Percentiles rank a stretch among this genome's conserved stretches.
Conservation (phyloP, 1,284 basidiomycete species). For the Ustilago xerochloae region DNA sequence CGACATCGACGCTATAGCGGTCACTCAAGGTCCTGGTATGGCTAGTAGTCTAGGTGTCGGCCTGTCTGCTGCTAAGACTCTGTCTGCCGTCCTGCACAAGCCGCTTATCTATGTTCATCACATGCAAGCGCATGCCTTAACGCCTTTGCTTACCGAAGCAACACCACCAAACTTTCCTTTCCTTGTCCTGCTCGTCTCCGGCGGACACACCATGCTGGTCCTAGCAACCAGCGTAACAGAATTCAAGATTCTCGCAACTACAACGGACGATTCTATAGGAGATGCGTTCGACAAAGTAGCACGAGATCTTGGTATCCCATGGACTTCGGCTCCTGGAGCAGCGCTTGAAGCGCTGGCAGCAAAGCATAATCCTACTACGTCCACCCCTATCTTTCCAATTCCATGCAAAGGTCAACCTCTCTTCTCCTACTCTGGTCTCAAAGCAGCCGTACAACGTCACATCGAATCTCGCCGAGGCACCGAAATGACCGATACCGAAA, state of each 20-base stretch:
- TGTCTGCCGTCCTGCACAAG: conserved; percentile 51
- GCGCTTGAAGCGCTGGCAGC: conserved; percentile 47
- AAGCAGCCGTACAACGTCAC: conserved; percentile 42
- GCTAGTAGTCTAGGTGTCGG: conserved; percentile 57
- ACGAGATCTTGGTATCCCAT: conserved; percentile 52
- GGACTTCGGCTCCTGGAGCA: conserved; percentile 61
- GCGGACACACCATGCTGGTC: conserved; percentile 65
- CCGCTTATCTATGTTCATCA: conserved; percentile 65
- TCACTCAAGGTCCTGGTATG: conserved; percentile 67
- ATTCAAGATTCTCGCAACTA: conserved; percentile 59
- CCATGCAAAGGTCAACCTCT: conserved; percentile 47
- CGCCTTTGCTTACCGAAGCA: conserved; percentile 39
- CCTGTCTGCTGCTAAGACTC: conserved; percentile 56
- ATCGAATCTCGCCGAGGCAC: conserved; percentile 17
- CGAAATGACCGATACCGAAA: not conserved
- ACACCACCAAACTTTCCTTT: conserved; percentile 57
- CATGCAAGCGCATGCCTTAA: conserved; percentile 58
- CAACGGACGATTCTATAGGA: conserved; percentile 63
- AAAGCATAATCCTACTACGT: not conserved
- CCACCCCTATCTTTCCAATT: conserved; percentile 27
- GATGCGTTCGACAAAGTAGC: conserved; percentile 66
- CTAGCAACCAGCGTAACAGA: conserved; percentile 37
- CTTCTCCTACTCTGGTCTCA: conserved; percentile 64
- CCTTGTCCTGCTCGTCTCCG: conserved; percentile 62
- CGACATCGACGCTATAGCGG: conserved; percentile 63